Base-by-base conservation (phyloP, 1,139 yeast genomes). In the Kluyveromyces sp. region DNA sequence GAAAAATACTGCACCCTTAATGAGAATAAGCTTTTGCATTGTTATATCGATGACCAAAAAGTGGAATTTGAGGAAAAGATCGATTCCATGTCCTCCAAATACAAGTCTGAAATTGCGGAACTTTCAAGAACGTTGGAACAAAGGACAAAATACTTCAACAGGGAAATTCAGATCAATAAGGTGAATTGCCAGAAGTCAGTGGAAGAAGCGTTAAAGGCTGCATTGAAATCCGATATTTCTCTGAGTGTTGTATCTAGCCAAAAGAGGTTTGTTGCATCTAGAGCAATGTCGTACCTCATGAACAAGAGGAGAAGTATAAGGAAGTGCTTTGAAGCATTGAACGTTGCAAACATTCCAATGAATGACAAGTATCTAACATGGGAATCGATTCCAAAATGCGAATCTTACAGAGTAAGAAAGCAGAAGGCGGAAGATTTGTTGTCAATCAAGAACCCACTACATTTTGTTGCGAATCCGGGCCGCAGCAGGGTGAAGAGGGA, bases 341-440 rank as follows among this genome's bases (percentile, higher is more conserved):
- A 28, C 6, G 21, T 41, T 26, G 43, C 34, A 34, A 41, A 26
- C 21, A 41, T 41, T 41, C 43, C 43, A 3, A 41, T 41, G 28
- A 41, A 41, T 34, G 43, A 41, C 27, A 41, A 41, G 21, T 41
- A 34, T 28, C n/a, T 41, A 6, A 41, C 43, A 4, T 41, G 43
- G 43, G 43, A 41, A 41, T n/a, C 33, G 25, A 34, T 41, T 34
- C 43, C 43, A 10, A 41, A 41, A 34, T 41, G 43, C 28, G 25
- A 34, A 10, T 41, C 43, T 21, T 34, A 41, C 27, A 10, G 39
- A 28, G 27, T 7, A 3, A 34, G 28, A 10, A 34, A 34, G 27
- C 25, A 8, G 21, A 21, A 34, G 25, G n/a, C 38, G 26, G 28
- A 6, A 21, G 39, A 41, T 25, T 34, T 35, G 21, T 26, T 41